Evolutionary conservation across 331 rosid genomes (phyloP).

Genomic region (Prunus yedoensis): DNA sequence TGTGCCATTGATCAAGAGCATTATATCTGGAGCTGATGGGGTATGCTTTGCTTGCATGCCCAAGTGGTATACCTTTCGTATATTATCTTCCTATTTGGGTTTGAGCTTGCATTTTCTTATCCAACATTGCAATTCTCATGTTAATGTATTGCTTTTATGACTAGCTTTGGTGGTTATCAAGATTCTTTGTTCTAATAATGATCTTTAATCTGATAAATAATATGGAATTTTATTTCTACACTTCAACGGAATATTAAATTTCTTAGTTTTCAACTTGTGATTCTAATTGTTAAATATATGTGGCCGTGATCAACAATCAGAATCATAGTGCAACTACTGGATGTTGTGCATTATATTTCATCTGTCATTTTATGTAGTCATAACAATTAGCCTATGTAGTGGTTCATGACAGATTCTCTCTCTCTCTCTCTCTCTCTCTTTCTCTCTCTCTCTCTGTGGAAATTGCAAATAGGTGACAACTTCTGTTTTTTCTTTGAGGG

Average conservation of each 20-base stretch:
- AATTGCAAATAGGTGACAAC: not conserved
- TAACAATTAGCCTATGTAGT: not conserved
- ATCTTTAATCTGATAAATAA: not conserved
- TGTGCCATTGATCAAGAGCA: slow-evolving; percentile 79
- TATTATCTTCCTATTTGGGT: not conserved
- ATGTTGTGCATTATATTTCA: not conserved
- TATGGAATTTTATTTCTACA: slow-evolving; percentile 1
- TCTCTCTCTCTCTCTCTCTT: not conserved
- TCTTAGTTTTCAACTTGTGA: not conserved
- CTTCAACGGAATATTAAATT: slow-evolving; percentile 9
- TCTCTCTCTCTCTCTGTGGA: not conserved
- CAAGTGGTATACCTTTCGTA: slow-evolving; percentile 24
- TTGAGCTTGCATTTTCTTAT: not conserved
- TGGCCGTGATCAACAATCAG: not conserved
- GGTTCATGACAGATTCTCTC: not conserved
- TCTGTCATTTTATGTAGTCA: not conserved
- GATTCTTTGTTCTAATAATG: not conserved
- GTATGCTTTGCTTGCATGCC: slow-evolving; percentile 47
- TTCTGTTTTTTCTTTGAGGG: not conserved
- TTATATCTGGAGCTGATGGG: slow-evolving; percentile 85
- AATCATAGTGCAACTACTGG: not conserved
- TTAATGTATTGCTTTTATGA: not conserved
- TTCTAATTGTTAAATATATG: not conserved
- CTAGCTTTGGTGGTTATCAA: not conserved
- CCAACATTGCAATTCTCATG: not conserved